Percentiles rank a stretch among this genome's conserved stretches.
Conservation (phyloP, 768 basidiomycete genomes). For the Clathrus columnatus region DNA sequence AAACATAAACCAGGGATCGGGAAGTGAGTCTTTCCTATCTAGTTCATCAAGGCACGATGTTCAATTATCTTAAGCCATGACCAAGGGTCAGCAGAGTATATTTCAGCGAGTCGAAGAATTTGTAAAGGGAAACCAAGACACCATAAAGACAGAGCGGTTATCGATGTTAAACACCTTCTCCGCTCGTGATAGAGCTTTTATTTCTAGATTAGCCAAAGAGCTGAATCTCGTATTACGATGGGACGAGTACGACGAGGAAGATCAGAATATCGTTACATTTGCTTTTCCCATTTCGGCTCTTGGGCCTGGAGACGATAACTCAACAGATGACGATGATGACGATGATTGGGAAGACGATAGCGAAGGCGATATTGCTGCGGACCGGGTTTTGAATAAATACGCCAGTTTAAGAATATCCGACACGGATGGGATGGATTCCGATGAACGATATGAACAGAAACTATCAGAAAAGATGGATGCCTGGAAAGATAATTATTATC, state of each 20-base stretch:
- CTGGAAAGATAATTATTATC: slow-evolving; percentile 89
- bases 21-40: slow-evolving; percentile 3
- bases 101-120: slow-evolving; percentile 75
- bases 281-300: slow-evolving; percentile 39
- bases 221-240: slow-evolving; percentile 75
- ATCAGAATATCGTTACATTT: slow-evolving; percentile 67
- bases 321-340: slow-evolving; percentile 44
- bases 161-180: slow-evolving; percentile 72
- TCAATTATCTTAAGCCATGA: slow-evolving; percentile 43
- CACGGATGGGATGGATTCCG: slow-evolving; percentile 66
- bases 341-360: slow-evolving; percentile 41
- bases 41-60: background rate
- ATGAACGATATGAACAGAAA: slow-evolving; percentile 64
- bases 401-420: slow-evolving; percentile 71
- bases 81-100: slow-evolving; percentile 62
- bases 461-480: slow-evolving; percentile 79
- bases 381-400: slow-evolving; percentile 82
- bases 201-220: slow-evolving; percentile 65
- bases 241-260: slow-evolving; percentile 88
- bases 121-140: slow-evolving; percentile 39
- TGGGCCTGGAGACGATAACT: slow-evolving; percentile 29
- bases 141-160: slow-evolving; percentile 34
- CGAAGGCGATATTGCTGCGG: slow-evolving; percentile 68
- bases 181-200: slow-evolving; percentile 72
- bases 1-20: slow-evolving; percentile 32